These are phyloP conservation scores for Phytophthora vignae DNA, from an alignment of 352 stramenopile species.

Conservation along the genomic window DNA sequence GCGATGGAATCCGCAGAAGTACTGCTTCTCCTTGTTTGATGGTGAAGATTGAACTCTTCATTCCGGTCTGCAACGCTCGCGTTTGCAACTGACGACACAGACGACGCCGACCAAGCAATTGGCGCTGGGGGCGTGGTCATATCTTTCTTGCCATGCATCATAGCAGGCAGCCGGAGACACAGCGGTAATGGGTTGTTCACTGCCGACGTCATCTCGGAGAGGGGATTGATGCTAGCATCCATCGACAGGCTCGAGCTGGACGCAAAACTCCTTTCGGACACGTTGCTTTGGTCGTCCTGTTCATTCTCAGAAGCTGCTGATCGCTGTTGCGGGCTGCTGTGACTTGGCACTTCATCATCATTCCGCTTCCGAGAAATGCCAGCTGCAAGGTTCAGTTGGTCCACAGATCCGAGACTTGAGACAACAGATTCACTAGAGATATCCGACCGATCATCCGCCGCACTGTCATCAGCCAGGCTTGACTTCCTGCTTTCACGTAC, in stretches of 20 bases:
- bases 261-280: slow-evolving; percentile 39
- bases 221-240: slow-evolving; percentile 52
- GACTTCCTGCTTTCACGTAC: background rate
- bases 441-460: slow-evolving; percentile 13
- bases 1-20: slow-evolving; percentile 36
- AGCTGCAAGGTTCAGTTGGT: slow-evolving; percentile 49
- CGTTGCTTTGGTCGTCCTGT: slow-evolving; percentile 19
- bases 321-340: background rate
- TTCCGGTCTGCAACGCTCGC: slow-evolving; percentile 1
- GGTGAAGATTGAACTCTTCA: no score
- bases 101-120: slow-evolving; percentile 3
- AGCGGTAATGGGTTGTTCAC: slow-evolving; percentile 52
- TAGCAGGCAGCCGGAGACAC: slow-evolving; percentile 49
- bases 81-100: slow-evolving; percentile 32
- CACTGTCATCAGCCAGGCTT: background rate
- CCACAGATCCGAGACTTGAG: slow-evolving; percentile 59
- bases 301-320: slow-evolving; percentile 10
- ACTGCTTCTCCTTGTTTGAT: slow-evolving; percentile 33
- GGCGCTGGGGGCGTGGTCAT: slow-evolving; percentile 50
- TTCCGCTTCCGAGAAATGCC: slow-evolving; percentile 31
- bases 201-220: slow-evolving; percentile 57
- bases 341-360: slow-evolving; percentile 5
- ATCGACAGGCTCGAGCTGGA: slow-evolving; percentile 60
- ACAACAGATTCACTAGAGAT: slow-evolving; percentile 47
- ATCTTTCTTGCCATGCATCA: slow-evolving; percentile 40